Conservation (phyloP, 75 land plant species). For the Pinus taeda region DNA sequence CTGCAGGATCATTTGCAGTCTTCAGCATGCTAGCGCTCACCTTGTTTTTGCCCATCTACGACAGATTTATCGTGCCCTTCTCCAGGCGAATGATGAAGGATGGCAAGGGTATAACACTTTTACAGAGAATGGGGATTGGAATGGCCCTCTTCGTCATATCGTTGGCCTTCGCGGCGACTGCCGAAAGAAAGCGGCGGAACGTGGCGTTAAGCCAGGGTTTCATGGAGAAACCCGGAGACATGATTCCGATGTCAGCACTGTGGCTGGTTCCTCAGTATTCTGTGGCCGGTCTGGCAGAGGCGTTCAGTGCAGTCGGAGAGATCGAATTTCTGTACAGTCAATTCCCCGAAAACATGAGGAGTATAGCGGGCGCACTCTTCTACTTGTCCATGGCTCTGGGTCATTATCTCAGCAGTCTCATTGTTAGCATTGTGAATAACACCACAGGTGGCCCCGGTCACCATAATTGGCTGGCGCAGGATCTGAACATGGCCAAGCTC, state of each 20-base stretch:
- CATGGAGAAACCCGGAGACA: background rate
- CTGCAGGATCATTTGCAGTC: conserved; percentile 48
- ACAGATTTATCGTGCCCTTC: conserved; percentile 45
- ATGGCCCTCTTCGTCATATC: conserved; percentile 25
- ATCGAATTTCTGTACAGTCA: conserved; percentile 76
- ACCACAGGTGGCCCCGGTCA: no score
- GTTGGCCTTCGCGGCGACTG: conserved; percentile 36
- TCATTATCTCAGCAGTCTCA: no score
- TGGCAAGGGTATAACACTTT: conserved; percentile 53
- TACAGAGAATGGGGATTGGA: conserved; percentile 64
- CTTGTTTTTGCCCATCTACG: conserved; percentile 62
- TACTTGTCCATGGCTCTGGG: no score
- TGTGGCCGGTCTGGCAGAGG: conserved; percentile 63
- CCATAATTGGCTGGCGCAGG: no score
- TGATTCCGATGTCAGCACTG: conserved; percentile 19
- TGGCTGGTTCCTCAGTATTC: conserved; percentile 42
- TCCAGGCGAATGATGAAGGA: background rate
- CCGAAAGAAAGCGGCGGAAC: conserved; percentile 28
- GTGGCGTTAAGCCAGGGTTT: conserved; percentile 14
- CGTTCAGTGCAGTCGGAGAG: conserved; percentile 62
- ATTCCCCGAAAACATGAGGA: conserved; percentile 18
- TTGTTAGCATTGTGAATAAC: no score
- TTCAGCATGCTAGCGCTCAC: conserved; percentile 41
- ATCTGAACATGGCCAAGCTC: no score
- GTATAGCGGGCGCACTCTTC: no score